Evolutionary conservation across 2,329 filamentous ascomycete species (phyloP), one percentile per base, ranked within the genome.

Genomic region (Atkinsonella texensis): DNA sequence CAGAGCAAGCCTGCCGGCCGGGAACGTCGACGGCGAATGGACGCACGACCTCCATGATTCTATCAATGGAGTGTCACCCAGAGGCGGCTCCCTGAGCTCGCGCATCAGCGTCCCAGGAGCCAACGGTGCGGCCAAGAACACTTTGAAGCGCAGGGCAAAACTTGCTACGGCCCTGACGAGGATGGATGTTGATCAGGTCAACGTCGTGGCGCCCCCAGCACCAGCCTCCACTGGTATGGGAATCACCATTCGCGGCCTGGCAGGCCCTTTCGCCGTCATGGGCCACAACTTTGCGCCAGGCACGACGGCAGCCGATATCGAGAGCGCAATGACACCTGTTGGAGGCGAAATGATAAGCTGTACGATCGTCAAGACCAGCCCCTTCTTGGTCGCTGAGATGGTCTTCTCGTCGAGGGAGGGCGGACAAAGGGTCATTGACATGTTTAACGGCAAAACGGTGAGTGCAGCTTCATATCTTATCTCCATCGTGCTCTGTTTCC

Each of bases 281-380:
- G 86, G 84, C 2, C 84, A 87, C 66, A 93, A 93, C 71, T 89
- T 93, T 63, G 87, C 87, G 12, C 80, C 80, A 2, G 87, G 87
- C 39, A 93, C 87, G 0, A 89, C 87, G 7, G 84, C 84, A 1
- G 85, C 84, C 32, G 87, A 93, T 62, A 88, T 93, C 54, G 85
- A 89, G 71, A 86, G 83, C 59, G 87, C 87, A 52, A 83, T 93
- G 80, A 78, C 76, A n/a, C 81, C 81, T 0, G 71, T 87, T n/a
- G 85, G 84, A 40, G 85, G 84, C 32, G 74, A 83, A 54, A 76
- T 89, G 60, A 62, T 77, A 23, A 80, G 77, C 60, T 91, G 87
- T 69, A 77, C 74, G 38, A 70, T 93, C 40, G 68, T 89, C 52
- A 81, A 84, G 62, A 75, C 81, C 4, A 70, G 71, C 31, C 87